These are phyloP conservation scores for Lodderomyces elongisporus DNA, from an alignment of 1,139 yeast genomes.

Conservation along the genomic window DNA sequence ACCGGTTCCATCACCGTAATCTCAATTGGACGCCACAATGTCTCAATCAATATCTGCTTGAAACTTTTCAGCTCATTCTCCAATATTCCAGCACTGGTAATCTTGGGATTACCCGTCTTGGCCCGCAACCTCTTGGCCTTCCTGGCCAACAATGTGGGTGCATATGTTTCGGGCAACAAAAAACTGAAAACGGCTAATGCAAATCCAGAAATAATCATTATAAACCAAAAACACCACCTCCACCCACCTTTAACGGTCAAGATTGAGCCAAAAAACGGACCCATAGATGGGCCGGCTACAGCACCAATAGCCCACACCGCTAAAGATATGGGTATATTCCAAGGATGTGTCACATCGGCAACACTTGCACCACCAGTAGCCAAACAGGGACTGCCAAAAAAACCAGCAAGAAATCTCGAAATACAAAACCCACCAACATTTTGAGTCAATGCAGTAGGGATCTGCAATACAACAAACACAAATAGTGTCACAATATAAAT, in stretches of 20 bases:
- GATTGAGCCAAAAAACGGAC: slow-evolving; percentile 34
- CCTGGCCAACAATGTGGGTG: slow-evolving; percentile 30
- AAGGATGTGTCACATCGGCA: slow-evolving; percentile 22
- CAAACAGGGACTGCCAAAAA: slow-evolving; percentile 31
- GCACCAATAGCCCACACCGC: slow-evolving; percentile 34
- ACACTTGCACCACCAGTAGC: slow-evolving; percentile 35
- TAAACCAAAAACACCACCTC: slow-evolving; percentile 39
- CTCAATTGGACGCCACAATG: slow-evolving; percentile 48
- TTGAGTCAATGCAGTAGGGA: slow-evolving; percentile 27
- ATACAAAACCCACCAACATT: slow-evolving; percentile 28
- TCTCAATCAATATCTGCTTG: slow-evolving; percentile 26
- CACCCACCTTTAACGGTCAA: slow-evolving; percentile 21
- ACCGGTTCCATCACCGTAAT: slow-evolving; percentile 42
- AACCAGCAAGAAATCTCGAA: slow-evolving; percentile 28
- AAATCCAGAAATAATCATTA: slow-evolving; percentile 27
- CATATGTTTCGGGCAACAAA: slow-evolving; percentile 32
- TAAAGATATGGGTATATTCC: slow-evolving; percentile 29
- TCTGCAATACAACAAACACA: slow-evolving; percentile 30
- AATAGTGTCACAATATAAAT: slow-evolving; percentile 28
- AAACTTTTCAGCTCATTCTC: slow-evolving; percentile 18
- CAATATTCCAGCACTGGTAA: slow-evolving; percentile 26
- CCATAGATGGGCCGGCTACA: slow-evolving; percentile 33
- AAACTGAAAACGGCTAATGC: slow-evolving; percentile 22
- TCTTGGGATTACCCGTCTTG: slow-evolving; percentile 28
- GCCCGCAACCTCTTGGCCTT: slow-evolving; percentile 34